Evolutionary conservation across 129 eudicot genomes (phyloP).

Genomic region (Tagetes erecta): DNA sequence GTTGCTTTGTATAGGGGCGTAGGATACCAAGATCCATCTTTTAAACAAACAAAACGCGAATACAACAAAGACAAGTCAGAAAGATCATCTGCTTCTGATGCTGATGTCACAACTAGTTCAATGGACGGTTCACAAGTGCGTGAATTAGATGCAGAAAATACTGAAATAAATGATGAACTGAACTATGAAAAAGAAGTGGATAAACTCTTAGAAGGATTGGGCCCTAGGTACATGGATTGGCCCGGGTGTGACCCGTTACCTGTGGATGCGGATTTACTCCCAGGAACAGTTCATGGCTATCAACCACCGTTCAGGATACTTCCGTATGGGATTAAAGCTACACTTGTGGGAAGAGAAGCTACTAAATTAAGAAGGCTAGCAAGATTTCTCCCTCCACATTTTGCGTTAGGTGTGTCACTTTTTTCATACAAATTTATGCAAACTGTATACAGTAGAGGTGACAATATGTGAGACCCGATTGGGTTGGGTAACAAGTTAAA

Average conservation of each 20-base stretch:
- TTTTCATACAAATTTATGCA: not conserved
- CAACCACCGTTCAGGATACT: slow-evolving; percentile 89
- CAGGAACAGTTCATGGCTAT: slow-evolving; percentile 58
- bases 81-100: slow-evolving; percentile 30
- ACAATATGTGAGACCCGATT: not conserved
- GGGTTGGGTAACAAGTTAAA: not conserved
- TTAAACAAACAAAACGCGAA: slow-evolving; percentile 29
- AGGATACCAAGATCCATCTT: slow-evolving; percentile 59
- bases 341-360: slow-evolving; percentile 65
- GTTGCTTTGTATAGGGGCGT: slow-evolving; percentile 86
- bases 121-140: slow-evolving; percentile 31
- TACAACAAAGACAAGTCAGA: slow-evolving; percentile 35
- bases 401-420: slow-evolving; percentile 70
- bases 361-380: slow-evolving; percentile 84
- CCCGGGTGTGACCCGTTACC: slow-evolving; percentile 88
- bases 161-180: slow-evolving; percentile 44
- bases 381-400: slow-evolving; percentile 88
- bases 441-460: slow-evolving; percentile 8
- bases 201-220: slow-evolving; percentile 69
- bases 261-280: slow-evolving; percentile 95
- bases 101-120: slow-evolving; percentile 29
- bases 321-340: slow-evolving; percentile 78
- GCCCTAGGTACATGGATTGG: slow-evolving; percentile 91
- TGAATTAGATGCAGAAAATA: slow-evolving; percentile 33
- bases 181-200: slow-evolving; percentile 88